Conservation (phyloP, 2,329 filamentous ascomycete species). For the Ilyonectria sp. region DNA sequence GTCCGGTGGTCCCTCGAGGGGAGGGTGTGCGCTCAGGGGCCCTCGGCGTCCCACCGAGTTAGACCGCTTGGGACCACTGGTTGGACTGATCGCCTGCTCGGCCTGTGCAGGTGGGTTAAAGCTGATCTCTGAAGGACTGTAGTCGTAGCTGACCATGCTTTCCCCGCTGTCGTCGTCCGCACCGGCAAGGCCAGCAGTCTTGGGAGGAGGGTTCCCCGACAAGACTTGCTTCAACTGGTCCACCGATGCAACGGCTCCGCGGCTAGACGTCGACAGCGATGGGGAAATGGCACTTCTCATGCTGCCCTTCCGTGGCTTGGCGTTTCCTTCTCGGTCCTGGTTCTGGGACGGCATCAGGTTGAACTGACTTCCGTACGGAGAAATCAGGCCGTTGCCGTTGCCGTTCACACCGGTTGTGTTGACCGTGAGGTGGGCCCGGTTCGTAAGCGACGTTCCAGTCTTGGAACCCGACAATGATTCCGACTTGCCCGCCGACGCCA, state of each 20-base stretch:
- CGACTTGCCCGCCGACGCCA: conserved; percentile 79
- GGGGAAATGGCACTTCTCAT: conserved; percentile 67
- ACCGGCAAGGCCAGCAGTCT: conserved; percentile 55
- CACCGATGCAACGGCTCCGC: conserved; percentile 70
- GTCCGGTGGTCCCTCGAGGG: conserved; percentile 48
- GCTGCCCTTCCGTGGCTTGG: conserved; percentile 68
- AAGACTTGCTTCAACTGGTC: conserved; percentile 76
- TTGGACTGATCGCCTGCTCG: conserved; percentile 50
- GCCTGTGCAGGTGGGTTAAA: conserved; percentile 63
- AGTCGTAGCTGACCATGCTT: conserved; percentile 80
- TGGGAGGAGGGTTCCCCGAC: conserved; percentile 63
- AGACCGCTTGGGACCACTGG: conserved; percentile 50
- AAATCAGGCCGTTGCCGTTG: conserved; percentile 55
- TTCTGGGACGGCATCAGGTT: conserved; percentile 64
- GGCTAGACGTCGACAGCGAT: conserved; percentile 59
- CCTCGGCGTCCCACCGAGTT: conserved; percentile 57
- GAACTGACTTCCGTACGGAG: conserved; percentile 65
- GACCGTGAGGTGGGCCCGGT: conserved; percentile 71
- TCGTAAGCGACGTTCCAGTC: conserved; percentile 70
- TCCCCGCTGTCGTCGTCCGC: conserved; percentile 72
- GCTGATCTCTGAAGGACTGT: conserved; percentile 76
- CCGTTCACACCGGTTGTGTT: conserved; percentile 61
- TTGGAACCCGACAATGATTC: conserved; percentile 84
- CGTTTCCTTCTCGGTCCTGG: conserved; percentile 51
- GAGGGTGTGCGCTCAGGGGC: conserved; percentile 62